phyloP scores from a whole-genome alignment of 257 asterid genomes.

The Fraxinus excelsior region DNA sequence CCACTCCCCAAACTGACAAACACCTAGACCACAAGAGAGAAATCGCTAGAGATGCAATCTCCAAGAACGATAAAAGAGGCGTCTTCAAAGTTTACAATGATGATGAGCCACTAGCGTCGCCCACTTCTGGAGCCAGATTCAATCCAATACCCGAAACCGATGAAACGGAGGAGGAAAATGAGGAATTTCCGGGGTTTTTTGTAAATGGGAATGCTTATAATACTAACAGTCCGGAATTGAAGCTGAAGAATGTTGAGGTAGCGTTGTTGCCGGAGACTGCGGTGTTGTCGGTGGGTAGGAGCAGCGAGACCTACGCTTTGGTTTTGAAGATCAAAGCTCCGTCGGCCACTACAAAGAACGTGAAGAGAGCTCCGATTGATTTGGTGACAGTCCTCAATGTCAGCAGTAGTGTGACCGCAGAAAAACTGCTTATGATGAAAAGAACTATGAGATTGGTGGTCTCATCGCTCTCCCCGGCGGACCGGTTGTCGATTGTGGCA shows the following conservation, averaged over 20 bases:
- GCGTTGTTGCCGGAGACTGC: conserved; percentile 69
- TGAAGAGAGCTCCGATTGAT: conserved; percentile 71
- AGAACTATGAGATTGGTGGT: conserved; percentile 68
- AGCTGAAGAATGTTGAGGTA: conserved; percentile 58
- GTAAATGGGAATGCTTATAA: conserved; percentile 17
- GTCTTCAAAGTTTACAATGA: conserved; percentile 77
- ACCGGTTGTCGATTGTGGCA: conserved; percentile 87
- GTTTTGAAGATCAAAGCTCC: conserved; percentile 77
- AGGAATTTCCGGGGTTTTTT: conserved; percentile 80
- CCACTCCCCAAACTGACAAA: conserved; percentile 12
- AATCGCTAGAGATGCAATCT: neutral
- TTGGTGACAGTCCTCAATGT: conserved; percentile 81
- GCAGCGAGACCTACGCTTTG: conserved; percentile 61
- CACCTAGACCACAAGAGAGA: conserved; percentile 14
- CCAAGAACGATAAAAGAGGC: conserved; percentile 26
- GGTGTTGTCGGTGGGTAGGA: conserved; percentile 69
- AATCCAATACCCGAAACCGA: conserved; percentile 87
- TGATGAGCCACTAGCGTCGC: conserved; percentile 89
- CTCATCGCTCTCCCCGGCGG: conserved; percentile 78
- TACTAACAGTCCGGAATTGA: conserved; percentile 27
- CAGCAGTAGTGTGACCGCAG: conserved; percentile 54
- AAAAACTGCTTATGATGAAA: conserved; percentile 72
- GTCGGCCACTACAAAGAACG: conserved; percentile 26
- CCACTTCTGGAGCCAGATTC: conserved; percentile 66
- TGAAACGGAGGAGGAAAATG: conserved; percentile 68